Base-by-base conservation (phyloP, 1,139 yeast genomes). In the Magnusiomyces clavatus region DNA sequence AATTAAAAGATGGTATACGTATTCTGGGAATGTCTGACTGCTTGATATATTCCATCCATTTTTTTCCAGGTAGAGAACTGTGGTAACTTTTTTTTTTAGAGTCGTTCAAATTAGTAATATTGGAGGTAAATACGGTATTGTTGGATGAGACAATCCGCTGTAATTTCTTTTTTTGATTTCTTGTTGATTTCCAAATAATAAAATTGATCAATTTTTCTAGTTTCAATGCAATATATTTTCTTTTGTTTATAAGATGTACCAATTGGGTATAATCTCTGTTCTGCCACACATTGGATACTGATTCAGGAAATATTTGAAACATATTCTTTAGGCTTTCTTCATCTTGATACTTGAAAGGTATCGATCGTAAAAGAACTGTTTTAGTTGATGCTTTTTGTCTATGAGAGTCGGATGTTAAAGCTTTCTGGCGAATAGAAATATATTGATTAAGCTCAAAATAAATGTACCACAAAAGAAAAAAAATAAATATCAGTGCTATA, bases 241-340 rank as follows among this genome's bases (percentile, higher is more conserved):
- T 62, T 20, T 54, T 47, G 6, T 51, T 41, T 2, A 62, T 55
- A 19, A 62, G 52, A 4, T 39, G 29, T 17, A 54, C 54, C 19
- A 66, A 58, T 20, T 51, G 54, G 1, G 56, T 37, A 49, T 54
- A 64, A 48, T 66, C 63, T 5, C 65, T 53, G 49, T 65, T 66
- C 45, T 65, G 56, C 70, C 70, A 67, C 0, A 67, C 54, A 6
- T 54, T 57, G 17, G 53, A 53, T 12, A 66, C 55, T 2, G 61
- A 60, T 2, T 59, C 61, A 1, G 68, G 59, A n/a, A 62, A 54
- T 6, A 55, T 51, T 1, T 51, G 49, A 43, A 61, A 63, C 16
- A 59, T 50, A 6, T 57, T 51, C 10, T 43, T 19, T 43, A 47
- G 24, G 29, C 43, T 47, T n/a, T 49, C 44, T 24, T 49, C 48